A percentile compares a stretch with the other conserved stretches of the same genome.
phyloP scores from a whole-genome alignment of 164 flowering plant genomes.

The Paratinospora sagittata region DNA sequence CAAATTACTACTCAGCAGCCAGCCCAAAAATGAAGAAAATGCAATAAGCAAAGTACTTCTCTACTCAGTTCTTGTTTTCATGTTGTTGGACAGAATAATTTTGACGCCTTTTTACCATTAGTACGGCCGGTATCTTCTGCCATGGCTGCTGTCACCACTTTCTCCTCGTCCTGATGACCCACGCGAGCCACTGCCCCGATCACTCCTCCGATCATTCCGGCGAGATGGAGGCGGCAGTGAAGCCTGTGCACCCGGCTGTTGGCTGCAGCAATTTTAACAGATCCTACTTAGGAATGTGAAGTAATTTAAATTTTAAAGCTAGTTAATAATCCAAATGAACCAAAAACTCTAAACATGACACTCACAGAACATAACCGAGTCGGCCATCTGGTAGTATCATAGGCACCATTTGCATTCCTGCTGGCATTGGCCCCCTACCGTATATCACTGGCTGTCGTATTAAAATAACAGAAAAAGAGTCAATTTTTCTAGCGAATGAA shows the following conservation, averaged over 20 bases:
- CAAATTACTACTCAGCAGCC: neutral
- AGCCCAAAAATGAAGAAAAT: neutral
- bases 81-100: conserved; percentile 17
- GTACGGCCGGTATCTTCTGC: conserved; percentile 79
- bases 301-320: neutral
- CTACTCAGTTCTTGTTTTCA: neutral
- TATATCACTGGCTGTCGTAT: conserved; percentile 78
- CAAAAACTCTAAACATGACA: conserved; percentile 5
- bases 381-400: conserved; percentile 99
- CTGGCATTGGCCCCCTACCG: conserved; percentile 92
- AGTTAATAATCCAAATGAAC: neutral
- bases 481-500: neutral
- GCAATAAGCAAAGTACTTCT: neutral
- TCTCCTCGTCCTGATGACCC: conserved; percentile 43
- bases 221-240: conserved; percentile 39
- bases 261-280: conserved; percentile 39
- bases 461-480: neutral
- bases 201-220: conserved; percentile 60
- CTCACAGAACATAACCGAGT: conserved; percentile 98
- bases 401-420: conserved; percentile 98
- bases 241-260: conserved; percentile 83
- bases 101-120: conserved; percentile 33
- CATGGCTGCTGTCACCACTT: conserved; percentile 47
- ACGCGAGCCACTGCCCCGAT: conserved; percentile 44
- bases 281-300: neutral